These are phyloP conservation scores for Pyrenophora graminea DNA, from an alignment of 2,329 filamentous ascomycete genomes.

Conservation along the genomic window DNA sequence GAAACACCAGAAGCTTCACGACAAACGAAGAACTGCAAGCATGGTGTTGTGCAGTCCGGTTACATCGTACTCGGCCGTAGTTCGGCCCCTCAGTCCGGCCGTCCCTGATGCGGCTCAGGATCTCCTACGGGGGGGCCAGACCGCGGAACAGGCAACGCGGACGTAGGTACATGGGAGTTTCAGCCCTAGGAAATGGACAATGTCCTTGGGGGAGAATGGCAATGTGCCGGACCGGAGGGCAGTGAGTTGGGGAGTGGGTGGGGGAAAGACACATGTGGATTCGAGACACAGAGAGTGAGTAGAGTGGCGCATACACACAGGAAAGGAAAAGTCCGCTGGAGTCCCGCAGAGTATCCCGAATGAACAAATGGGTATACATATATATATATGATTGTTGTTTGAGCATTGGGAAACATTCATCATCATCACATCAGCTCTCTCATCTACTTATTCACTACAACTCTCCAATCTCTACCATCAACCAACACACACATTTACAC, in stretches of 20 bases:
- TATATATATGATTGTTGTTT: slow-evolving; percentile 34
- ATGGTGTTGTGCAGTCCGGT: slow-evolving; percentile 19
- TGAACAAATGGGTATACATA: slow-evolving; percentile 25
- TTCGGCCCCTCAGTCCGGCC: slow-evolving; percentile 39
- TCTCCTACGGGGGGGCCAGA: slow-evolving; percentile 35
- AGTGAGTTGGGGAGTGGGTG: slow-evolving; percentile 25
- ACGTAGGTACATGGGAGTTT: slow-evolving; percentile 30
- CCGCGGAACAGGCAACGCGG: slow-evolving; percentile 26
- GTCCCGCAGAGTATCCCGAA: slow-evolving; percentile 26
- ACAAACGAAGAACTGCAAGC: slow-evolving; percentile 8
- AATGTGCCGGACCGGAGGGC: slow-evolving; percentile 36
- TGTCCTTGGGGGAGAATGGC: slow-evolving; percentile 27
- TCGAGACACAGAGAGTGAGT: slow-evolving; percentile 11
- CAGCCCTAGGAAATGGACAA: slow-evolving; percentile 31
- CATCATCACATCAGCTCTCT: slow-evolving; percentile 21
- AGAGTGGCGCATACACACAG: slow-evolving; percentile 27
- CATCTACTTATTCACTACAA: slow-evolving; percentile 7
- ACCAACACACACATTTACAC: slow-evolving; percentile 17
- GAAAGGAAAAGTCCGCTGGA: slow-evolving; percentile 33
- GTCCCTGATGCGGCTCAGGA: slow-evolving; percentile 27
- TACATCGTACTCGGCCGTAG: too few species aligned
- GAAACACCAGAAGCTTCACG: slow-evolving; percentile 12
- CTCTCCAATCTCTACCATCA: slow-evolving; percentile 8
- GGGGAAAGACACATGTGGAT: slow-evolving; percentile 16
- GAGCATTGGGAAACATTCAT: slow-evolving; percentile 24